Percentiles rank a stretch among this genome's conserved stretches.
Evolutionary conservation across 2,329 filamentous ascomycete genomes (phyloP).

Genomic region (Pyrenophora seminiperda): DNA sequence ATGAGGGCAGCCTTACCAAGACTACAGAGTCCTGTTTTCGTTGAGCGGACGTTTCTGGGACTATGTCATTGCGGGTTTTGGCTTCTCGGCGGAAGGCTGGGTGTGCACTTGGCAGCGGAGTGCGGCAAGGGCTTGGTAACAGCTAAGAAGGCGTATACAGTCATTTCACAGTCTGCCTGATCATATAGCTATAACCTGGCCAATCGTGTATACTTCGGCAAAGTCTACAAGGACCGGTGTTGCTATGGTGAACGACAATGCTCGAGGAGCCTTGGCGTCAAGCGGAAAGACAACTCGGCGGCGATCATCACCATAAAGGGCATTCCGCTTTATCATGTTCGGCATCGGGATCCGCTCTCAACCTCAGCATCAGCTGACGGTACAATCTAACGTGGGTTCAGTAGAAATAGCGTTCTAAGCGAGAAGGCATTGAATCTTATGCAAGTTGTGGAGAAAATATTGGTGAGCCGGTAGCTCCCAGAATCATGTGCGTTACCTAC

Average conservation of each 20-base stretch:
- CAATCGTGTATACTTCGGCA: slow-evolving; percentile 7
- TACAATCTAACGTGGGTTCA: too few species aligned
- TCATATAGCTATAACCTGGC: not conserved
- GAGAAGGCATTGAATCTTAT: not conserved
- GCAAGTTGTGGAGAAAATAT: too few species aligned
- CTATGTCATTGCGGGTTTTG: slow-evolving; percentile 39
- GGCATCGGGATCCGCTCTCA: slow-evolving; percentile 12
- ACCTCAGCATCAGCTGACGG: not conserved
- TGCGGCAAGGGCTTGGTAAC: slow-evolving; percentile 9
- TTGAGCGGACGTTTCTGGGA: slow-evolving; percentile 20
- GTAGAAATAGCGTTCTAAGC: too few species aligned
- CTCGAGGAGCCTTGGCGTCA: slow-evolving; percentile 15
- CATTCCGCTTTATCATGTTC: slow-evolving; percentile 10
- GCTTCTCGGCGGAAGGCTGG: slow-evolving; percentile 24
- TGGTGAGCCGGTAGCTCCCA: not conserved
- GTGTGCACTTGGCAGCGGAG: slow-evolving; percentile 27
- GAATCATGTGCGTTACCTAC: not conserved
- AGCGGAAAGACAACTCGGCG: slow-evolving; percentile 19
- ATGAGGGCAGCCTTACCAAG: slow-evolving; percentile 22
- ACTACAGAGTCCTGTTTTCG: slow-evolving; percentile 3
- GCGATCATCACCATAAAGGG: slow-evolving; percentile 13
- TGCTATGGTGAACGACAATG: slow-evolving; percentile 10
- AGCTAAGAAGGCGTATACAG: slow-evolving; percentile 19
- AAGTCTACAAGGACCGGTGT: not conserved
- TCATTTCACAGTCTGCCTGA: slow-evolving; percentile 4